Conservation (phyloP, 306 rosid species). For the Arachis stenosperma region DNA sequence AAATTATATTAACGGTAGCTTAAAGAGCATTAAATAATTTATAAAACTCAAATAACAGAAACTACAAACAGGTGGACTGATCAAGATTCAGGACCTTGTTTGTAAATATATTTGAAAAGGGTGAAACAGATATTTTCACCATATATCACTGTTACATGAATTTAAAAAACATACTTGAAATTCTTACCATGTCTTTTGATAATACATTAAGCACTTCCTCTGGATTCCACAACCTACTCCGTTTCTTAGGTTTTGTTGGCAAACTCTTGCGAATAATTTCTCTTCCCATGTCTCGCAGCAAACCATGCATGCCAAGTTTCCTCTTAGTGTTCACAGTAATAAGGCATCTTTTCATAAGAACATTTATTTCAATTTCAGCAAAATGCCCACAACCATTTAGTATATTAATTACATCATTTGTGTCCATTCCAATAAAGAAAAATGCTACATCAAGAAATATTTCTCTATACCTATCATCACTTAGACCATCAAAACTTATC, state of each 20-base stretch:
- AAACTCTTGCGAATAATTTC: slow-evolving; percentile 33
- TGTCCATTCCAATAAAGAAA: slow-evolving; percentile 25
- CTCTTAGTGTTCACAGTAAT: slow-evolving; percentile 2
- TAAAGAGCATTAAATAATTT: neutral
- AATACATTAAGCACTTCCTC: slow-evolving; percentile 14
- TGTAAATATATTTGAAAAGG: no score
- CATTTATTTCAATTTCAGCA: slow-evolving; percentile 28
- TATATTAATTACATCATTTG: neutral
- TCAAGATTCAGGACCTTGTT: no score
- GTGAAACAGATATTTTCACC: no score
- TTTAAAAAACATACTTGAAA: neutral
- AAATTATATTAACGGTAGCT: neutral
- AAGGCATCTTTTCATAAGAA: slow-evolving; percentile 35
- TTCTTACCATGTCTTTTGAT: neutral
- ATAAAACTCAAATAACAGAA: neutral
- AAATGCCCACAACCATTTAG: slow-evolving; percentile 5
- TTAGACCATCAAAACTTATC: slow-evolving; percentile 37
- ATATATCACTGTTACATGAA: neutral
- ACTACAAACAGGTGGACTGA: no score
- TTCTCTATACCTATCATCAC: neutral
- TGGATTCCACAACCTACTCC: slow-evolving; percentile 22
- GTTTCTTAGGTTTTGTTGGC: slow-evolving; percentile 4
- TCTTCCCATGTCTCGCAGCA: slow-evolving; percentile 46
- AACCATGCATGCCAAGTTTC: slow-evolving; percentile 27
- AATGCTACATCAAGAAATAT: slow-evolving; percentile 32